phyloP scores from a whole-genome alignment of 768 basidiomycete species.

The Holtermanniella nyarrowii region DNA sequence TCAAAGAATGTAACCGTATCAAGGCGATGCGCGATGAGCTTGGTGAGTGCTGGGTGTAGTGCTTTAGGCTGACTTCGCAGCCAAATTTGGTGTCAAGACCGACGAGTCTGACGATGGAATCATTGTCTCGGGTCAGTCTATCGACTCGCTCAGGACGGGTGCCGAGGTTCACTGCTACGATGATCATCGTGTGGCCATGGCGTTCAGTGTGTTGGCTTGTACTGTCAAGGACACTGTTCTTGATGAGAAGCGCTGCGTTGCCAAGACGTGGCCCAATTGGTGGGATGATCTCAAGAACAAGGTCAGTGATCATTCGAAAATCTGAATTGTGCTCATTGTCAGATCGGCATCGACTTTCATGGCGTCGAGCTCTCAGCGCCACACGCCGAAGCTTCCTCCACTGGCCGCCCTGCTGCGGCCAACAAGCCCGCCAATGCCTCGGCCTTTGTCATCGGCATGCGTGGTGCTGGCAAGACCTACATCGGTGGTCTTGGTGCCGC shows the following conservation, averaged over 20 bases:
- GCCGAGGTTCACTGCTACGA: constrained; percentile 89
- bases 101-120: constrained; percentile 88
- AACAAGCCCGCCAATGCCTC: constrained; percentile 26
- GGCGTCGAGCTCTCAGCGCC: constrained; percentile 65
- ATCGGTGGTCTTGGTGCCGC: constrained; percentile 68
- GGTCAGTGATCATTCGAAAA: constrained; percentile 43
- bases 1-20: constrained; percentile 97
- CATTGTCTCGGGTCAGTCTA: constrained; percentile 69
- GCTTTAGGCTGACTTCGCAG: constrained; percentile 42
- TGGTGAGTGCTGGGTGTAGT: constrained; percentile 45
- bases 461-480: constrained; percentile 89
- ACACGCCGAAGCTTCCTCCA: constrained; percentile 43
- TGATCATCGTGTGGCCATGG: constrained; percentile 98
- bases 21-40: constrained; percentile 92
- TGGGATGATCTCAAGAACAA: constrained; percentile 98
- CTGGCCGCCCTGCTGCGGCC: constrained; percentile 43
- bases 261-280: constrained; percentile 99
- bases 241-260: constrained; percentile 94
- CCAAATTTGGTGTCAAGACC: constrained; percentile 88
- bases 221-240: constrained; percentile 65
- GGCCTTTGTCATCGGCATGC: constrained; percentile 84
- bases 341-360: constrained; percentile 82
- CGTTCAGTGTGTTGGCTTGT: constrained; percentile 77
- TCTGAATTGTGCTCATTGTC: constrained; percentile 1
- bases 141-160: constrained; percentile 54